phyloP scores from a whole-genome alignment of 208 protist genomes.

The Naegleria lovaniensis region DNA sequence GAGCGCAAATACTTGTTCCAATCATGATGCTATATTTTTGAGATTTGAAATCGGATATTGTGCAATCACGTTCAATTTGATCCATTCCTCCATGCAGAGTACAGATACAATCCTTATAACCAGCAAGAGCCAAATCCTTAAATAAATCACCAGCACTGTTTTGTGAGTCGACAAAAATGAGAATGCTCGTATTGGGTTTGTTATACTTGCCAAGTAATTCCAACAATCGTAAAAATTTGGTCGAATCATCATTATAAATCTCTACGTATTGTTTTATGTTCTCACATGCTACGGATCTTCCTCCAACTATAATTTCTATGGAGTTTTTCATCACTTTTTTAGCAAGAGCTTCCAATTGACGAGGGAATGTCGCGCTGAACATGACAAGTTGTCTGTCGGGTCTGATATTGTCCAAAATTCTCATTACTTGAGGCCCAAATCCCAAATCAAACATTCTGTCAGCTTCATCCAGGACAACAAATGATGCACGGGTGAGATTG shows the following conservation, averaged over 20 bases:
- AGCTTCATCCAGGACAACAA: slow-evolving; percentile 83
- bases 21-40: slow-evolving; percentile 75
- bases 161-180: slow-evolving; percentile 82
- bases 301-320: slow-evolving; percentile 74
- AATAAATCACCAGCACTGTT: slow-evolving; percentile 76
- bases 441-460: slow-evolving; percentile 86
- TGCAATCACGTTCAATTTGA: slow-evolving; percentile 72
- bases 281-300: slow-evolving; percentile 61
- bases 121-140: slow-evolving; percentile 57
- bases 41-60: slow-evolving; percentile 69
- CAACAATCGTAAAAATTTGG: slow-evolving; percentile 64
- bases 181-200: slow-evolving; percentile 53
- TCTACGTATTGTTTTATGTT: slow-evolving; percentile 80
- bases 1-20: slow-evolving; percentile 69
- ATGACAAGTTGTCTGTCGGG: slow-evolving; percentile 72
- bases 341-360: slow-evolving; percentile 66
- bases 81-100: slow-evolving; percentile 80
- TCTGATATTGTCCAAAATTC: slow-evolving; percentile 74
- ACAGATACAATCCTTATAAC: slow-evolving; percentile 67
- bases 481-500: slow-evolving; percentile 59
- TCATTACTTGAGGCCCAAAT: slow-evolving; percentile 80
- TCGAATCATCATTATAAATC: slow-evolving; percentile 70
- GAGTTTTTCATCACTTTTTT: slow-evolving; percentile 62
- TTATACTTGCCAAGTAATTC: slow-evolving; percentile 72
- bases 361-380: slow-evolving; percentile 82